Evolutionary conservation across 192 early-diverging fungal genomes (phyloP), one percentile per base, ranked within the genome.

Genomic region (Coemansia interrupta): DNA sequence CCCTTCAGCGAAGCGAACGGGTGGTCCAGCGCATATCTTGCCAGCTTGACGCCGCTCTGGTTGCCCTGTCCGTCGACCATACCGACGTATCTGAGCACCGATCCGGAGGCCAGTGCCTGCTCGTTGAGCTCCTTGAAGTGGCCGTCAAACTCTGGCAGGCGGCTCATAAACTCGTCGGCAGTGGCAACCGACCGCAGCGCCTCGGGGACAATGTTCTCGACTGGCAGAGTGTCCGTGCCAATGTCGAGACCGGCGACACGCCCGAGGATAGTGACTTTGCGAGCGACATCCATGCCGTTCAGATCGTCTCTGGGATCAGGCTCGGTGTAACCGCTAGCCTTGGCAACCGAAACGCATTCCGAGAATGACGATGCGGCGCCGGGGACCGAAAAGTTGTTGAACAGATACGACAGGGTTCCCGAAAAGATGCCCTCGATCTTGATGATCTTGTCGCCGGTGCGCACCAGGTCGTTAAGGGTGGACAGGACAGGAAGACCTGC

Each of bases 281-380:
- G 90, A n/a, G 93, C 95, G 23, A 99, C 94, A 66, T 99, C 97
- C 90, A 99, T 88, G 26, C 95, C 97, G 63, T 99, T 99, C 57
- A 99, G 83, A 61, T 99, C 96, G 66, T 99, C 96, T 42, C 96
- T 83, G 23, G 96, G 96, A 70, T 99, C 96, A 26, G 96, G 96
- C 63, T 99, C 96, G 24, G 96, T 99, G 74, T 95, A 99, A 4
- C 96, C 96, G 38, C 87, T 83, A 23, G 88, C 87, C 76, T 93
- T 97, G 54, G 95, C 96, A 22, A 87, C 87, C 56, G 80, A 69
- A 51, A 99, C 96, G 60, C 90, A 91, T 38, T 89, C 86, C 8
- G 94, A 95, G 80, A 99, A 99, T 30, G 69, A 77, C 32, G 81
- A 81, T 29, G 82, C 67, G 1, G 78, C 82, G 8, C 60, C 72